These are phyloP conservation scores for Pleurotus cornucopiae DNA, from an alignment of 768 basidiomycete species.

Conservation along the genomic window DNA sequence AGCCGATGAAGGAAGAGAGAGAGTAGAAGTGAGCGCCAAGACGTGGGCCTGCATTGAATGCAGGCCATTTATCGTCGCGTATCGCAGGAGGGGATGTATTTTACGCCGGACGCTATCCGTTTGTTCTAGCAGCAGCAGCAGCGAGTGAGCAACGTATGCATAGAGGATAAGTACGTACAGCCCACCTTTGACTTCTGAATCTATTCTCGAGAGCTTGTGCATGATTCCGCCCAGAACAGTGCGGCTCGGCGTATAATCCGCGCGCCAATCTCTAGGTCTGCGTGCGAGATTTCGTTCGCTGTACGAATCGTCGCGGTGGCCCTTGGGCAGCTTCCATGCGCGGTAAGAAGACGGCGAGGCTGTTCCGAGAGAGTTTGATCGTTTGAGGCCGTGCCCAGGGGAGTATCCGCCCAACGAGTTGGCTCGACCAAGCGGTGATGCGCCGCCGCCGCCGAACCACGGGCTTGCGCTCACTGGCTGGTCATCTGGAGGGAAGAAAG, in stretches of 20 bases:
- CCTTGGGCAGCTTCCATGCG: background rate
- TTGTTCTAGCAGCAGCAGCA: background rate
- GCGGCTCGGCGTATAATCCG: conserved; percentile 13
- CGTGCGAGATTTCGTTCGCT: conserved; percentile 12
- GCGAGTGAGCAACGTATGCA: background rate
- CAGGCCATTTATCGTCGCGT: background rate
- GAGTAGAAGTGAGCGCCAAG: conserved; percentile 10
- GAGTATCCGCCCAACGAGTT: background rate
- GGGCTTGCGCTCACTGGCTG: conserved; percentile 2
- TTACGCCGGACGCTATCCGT: conserved; percentile 4
- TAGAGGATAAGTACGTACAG: background rate
- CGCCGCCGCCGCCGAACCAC: background rate
- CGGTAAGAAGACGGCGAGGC: background rate
- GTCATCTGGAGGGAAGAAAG: background rate
- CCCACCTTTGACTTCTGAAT: conserved; percentile 6
- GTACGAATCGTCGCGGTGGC: conserved; percentile 4
- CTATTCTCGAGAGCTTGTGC: conserved; percentile 4
- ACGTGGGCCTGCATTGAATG: conserved; percentile 7
- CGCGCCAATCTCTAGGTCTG: conserved; percentile 16
- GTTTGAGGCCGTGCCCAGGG: conserved; percentile 1
- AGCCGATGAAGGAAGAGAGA: background rate
- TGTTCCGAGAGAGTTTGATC: conserved; percentile 1
- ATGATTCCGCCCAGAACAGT: conserved; percentile 10
- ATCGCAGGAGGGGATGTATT: conserved; percentile 7
- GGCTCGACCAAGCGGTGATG: background rate